Evolutionary conservation across 2,329 filamentous ascomycete species (phyloP), one percentile per base, ranked within the genome.

Genomic region (Calonectria fujianensis): DNA sequence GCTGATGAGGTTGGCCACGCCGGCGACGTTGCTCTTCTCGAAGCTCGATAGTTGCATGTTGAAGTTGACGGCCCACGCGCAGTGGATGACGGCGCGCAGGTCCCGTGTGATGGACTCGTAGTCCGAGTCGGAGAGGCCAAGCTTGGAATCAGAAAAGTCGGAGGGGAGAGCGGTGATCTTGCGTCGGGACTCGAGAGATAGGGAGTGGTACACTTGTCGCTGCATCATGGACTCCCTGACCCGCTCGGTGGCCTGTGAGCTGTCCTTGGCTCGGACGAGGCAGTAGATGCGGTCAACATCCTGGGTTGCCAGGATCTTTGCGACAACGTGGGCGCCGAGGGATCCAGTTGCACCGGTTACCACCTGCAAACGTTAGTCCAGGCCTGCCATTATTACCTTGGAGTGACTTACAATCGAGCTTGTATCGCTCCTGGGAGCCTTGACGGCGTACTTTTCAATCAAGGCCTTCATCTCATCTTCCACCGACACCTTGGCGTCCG

Each of bases 271-370:
- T 39, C 90, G 86, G 7, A 91, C 87, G 2, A 91, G 85, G 70
- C 88, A 89, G 84, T 89, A 91, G 1, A 92, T 83, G 9, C 83
- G 84, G 39, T 85, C 83, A 39, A 94, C 57, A 24, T 86, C 27
- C 90, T 89, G 14, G 90, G n/a, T 90, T 86, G 2, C 88, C 85
- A 2, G 90, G 18, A 94, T 87, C n/a, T 91, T 89, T 4, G 89
- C 88, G 2, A 91, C 86, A 1, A 93, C 83, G 77, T 93, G 91
- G 0, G 91, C 89, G 8, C 93, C 93, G 0, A 94, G 86, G 1
- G 91, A 92, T 9, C 93, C 93, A 0, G 93, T 94, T 1, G 89
- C 89, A 13, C 93, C 93, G 1, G 93, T 94, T 16, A 94, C 81
- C 7, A 91, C 82, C 81, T 85, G 57, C 6, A 39, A 50, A 59